Conservation (phyloP, 805 yeast species). For the Candida boleticola region DNA sequence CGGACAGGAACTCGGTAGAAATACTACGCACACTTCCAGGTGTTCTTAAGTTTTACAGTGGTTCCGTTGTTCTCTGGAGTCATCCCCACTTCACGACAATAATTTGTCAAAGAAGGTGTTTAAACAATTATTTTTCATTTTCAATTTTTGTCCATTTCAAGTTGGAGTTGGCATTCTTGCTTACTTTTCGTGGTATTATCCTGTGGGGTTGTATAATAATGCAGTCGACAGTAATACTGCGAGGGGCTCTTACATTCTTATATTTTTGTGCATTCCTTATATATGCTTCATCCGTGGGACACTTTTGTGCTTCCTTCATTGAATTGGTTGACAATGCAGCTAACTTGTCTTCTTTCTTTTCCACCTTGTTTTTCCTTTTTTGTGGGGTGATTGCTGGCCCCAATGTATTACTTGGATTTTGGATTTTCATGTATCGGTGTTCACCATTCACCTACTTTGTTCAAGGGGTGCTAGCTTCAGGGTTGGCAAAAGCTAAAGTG, state of each 20-base stretch:
- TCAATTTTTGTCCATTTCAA: conserved; percentile 70
- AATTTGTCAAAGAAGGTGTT: no score
- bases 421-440: conserved; percentile 36
- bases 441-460: conserved; percentile 37
- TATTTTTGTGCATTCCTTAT: conserved; percentile 43
- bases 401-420: conserved; percentile 60
- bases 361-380: conserved; percentile 63
- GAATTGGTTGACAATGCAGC: conserved; percentile 65
- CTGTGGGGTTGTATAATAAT: conserved; percentile 23
- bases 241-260: conserved; percentile 60
- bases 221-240: conserved; percentile 19
- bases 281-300: conserved; percentile 58
- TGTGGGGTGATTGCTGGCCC: conserved; percentile 74
- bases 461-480: conserved; percentile 25
- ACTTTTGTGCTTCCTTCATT: conserved; percentile 55
- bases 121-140: no score
- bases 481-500: conserved; percentile 27
- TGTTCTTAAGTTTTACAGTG: no score
- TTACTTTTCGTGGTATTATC: conserved; percentile 58
- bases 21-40: no score
- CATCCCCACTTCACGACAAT: no score
- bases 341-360: conserved; percentile 53
- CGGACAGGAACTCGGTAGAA: no score
- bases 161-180: conserved; percentile 59
- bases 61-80: no score